These are phyloP conservation scores for Maudiozyma bulderi DNA, from an alignment of 805 yeast species.

Conservation along the genomic window DNA sequence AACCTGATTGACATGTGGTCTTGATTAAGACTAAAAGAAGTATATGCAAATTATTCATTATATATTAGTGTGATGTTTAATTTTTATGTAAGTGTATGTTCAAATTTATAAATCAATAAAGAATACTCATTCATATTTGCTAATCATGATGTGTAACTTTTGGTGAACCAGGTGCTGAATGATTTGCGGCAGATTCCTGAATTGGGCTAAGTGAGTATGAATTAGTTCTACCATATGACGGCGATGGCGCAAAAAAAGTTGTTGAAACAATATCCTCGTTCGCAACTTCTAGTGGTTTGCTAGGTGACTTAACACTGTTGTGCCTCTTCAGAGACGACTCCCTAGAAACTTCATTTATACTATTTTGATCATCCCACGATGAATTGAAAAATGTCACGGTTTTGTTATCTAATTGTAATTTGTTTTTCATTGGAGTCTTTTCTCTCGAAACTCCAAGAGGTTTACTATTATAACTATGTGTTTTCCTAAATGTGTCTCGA, in stretches of 20 bases:
- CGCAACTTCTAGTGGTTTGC: background rate
- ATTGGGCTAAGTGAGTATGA: constrained; percentile 23
- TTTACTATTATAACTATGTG: constrained; percentile 26
- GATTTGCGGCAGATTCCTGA: constrained; percentile 18
- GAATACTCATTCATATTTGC: background rate
- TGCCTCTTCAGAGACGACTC: background rate
- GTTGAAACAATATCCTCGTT: constrained; percentile 1
- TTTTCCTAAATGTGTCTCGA: constrained; percentile 16
- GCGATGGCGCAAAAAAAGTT: constrained; percentile 19
- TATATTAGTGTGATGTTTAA: too few relatives aligned
- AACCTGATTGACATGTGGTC: too few relatives aligned
- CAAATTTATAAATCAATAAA: too few relatives aligned
- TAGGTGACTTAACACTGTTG: constrained; percentile 11
- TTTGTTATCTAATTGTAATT: constrained; percentile 29
- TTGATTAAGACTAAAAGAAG: too few relatives aligned
- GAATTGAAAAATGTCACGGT: constrained; percentile 33
- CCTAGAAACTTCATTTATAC: background rate
- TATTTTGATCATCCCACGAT: constrained; percentile 3
- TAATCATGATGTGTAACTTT: background rate
- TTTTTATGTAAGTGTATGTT: too few relatives aligned
- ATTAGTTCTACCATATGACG: constrained; percentile 15
- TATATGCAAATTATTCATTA: too few relatives aligned
- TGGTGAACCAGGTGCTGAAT: constrained; percentile 27
- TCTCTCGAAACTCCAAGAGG: constrained; percentile 25
- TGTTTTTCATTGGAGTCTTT: constrained; percentile 26